These are phyloP conservation scores for Sisymbrium altissimum DNA, from an alignment of 345 rosid genomes.

Conservation along the genomic window DNA sequence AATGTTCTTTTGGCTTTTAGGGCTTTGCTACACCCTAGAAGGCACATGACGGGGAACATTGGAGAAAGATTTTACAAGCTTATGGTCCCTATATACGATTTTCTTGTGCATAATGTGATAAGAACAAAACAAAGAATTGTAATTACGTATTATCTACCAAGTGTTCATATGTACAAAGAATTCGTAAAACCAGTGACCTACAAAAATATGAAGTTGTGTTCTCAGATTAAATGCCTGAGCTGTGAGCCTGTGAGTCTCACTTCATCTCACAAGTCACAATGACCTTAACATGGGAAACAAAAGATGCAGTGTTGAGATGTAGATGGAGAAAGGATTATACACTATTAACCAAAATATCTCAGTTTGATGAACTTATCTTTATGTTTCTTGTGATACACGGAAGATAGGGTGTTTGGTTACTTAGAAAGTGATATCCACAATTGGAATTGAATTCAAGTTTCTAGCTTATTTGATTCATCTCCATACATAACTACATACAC, in stretches of 20 bases:
- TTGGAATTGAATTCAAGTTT: not conserved
- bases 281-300: conserved; percentile 34
- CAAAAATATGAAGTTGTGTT: not conserved
- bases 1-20: no score
- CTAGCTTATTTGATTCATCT: not conserved
- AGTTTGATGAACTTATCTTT: not conserved
- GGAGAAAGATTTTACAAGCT: not conserved
- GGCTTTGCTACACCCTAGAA: no score
- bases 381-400: not conserved
- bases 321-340: not conserved
- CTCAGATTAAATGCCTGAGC: no score
- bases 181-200: no score
- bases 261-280: no score
- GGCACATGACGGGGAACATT: not conserved
- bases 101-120: not conserved
- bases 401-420: not conserved
- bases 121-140: not conserved
- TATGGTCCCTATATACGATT: not conserved
- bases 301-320: conserved; percentile 29
- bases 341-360: not conserved
- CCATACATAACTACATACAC: not conserved
- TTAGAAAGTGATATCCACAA: not conserved
- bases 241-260: no score
- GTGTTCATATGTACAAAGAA: not conserved
- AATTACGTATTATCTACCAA: not conserved